Percentiles rank a stretch among this genome's conserved stretches.
phyloP scores from a whole-genome alignment of 805 yeast species.

The Monosporozyma solicola region DNA sequence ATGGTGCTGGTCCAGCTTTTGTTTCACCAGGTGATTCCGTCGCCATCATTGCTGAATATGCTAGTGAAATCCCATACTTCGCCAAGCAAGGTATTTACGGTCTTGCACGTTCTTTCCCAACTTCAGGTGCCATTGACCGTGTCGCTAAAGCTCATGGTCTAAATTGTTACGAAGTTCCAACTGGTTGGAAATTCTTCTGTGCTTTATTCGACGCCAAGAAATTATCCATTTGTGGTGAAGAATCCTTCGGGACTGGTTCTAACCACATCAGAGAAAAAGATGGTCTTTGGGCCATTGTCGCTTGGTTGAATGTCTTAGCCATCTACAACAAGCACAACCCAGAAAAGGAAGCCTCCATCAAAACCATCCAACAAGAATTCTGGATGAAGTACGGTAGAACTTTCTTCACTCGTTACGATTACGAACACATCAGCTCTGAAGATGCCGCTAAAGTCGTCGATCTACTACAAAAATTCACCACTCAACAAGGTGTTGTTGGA shows the following conservation, averaged over 20 bases:
- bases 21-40: conserved; percentile 98
- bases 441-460: conserved; percentile 66
- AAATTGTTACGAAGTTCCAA: conserved; percentile 86
- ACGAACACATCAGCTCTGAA: conserved; percentile 68
- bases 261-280: conserved; percentile 96
- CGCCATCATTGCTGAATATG: conserved; percentile 93
- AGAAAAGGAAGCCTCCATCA: conserved; percentile 53
- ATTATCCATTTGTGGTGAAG: conserved; percentile 95
- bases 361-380: conserved; percentile 71
- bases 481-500: conserved; percentile 39
- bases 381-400: conserved; percentile 93
- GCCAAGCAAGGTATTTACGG: conserved; percentile 79
- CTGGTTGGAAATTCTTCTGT: conserved; percentile 98
- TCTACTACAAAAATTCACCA: conserved; percentile 37
- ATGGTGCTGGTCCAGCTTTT: conserved; percentile 79
- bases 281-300: conserved; percentile 95
- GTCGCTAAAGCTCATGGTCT: conserved; percentile 76
- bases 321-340: conserved; percentile 61
- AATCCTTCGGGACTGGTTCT: conserved; percentile 96
- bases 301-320: conserved; percentile 94
- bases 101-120: conserved; percentile 95
- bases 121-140: conserved; percentile 85
- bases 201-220: conserved; percentile 89
- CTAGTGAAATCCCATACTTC: conserved; percentile 88
- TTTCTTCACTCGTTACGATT: conserved; percentile 94